Base-by-base conservation (phyloP, 768 basidiomycete genomes). In the Leccinum subtestaceum region DNA sequence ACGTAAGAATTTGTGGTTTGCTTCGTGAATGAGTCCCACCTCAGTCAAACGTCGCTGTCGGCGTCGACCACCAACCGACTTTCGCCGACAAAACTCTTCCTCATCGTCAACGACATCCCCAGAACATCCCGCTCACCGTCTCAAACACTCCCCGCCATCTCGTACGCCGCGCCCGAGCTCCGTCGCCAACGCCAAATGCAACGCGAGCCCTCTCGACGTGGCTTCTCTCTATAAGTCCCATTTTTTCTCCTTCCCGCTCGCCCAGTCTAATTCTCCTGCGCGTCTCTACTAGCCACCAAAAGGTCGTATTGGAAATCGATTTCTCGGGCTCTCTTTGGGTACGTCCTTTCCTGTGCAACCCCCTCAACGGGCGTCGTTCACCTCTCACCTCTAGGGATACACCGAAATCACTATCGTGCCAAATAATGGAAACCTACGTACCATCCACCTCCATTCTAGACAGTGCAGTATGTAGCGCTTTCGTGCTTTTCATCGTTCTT, bases 221-320 rank as follows among this genome's bases (percentile, higher is more conserved):
- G 91, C 67, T 93, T 94, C 82, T 82, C 87, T 70, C 86, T 93
- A 93, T 93, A 89, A 84, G 91, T 91, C 67, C 68, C 68, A 61
- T 76, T 77, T 61, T 72, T 59, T 57, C 58, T 63, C 57, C 21
- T 36, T 32, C 49, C 53, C 53, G 53, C 40, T 52, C 56, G 55
- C 49, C 25, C 72, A 67, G 76, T 61, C 73, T 83, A 82, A 83
- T 84, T 72, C 78, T 72, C 53, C 4, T 61, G 67, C 71, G 67
- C 73, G 80, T 85, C 72, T 87, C 73, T 86, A 93, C 89, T 87
- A 92, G 89, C 76, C 91, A 96, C 77, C 96, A 98, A 83, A 93
- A 93, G 73, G 95, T 97, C 53, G 91, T 92, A 61, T 78, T 98
- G 65, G 93, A 96, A 77, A 86, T 98, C 61, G 93, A 95, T 79